Conservation (phyloP, 257 asterid genomes). For the Nicotiana noctiflora region DNA sequence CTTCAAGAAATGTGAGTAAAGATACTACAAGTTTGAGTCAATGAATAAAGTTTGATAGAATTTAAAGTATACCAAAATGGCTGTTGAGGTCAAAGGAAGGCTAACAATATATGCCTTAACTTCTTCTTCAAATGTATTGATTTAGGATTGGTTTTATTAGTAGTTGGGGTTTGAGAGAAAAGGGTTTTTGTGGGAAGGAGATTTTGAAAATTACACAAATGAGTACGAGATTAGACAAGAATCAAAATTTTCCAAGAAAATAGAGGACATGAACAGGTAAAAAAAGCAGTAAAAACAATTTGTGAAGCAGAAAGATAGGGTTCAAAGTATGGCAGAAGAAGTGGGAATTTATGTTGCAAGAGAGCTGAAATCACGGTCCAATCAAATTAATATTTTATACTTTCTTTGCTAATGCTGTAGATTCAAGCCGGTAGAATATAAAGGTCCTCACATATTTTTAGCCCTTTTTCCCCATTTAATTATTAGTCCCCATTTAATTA, state of each 20-base stretch:
- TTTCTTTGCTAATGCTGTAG: background rate
- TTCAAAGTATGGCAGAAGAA: background rate
- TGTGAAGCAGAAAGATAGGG: background rate
- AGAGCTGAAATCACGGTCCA: background rate
- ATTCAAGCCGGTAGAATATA: background rate
- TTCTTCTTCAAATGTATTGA: background rate
- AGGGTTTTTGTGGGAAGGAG: background rate
- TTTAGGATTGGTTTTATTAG: background rate
- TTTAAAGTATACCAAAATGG: background rate
- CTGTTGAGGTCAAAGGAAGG: background rate
- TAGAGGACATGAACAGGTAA: background rate
- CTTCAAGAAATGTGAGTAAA: background rate
- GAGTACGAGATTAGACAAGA: background rate
- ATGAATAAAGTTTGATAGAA: background rate
- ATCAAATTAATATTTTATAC: background rate
- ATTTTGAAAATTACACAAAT: background rate
- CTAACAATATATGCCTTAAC: no score
- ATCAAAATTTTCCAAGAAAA: background rate
- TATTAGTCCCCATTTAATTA: background rate
- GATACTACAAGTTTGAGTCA: background rate
- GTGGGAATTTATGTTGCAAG: background rate
- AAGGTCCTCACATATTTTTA: slow-evolving; percentile 19
- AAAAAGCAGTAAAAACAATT: background rate
- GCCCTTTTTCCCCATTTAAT: background rate
- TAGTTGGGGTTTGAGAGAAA: background rate